Conservation (phyloP, 73 alveolate genomes). For the Halteria grandinella region DNA sequence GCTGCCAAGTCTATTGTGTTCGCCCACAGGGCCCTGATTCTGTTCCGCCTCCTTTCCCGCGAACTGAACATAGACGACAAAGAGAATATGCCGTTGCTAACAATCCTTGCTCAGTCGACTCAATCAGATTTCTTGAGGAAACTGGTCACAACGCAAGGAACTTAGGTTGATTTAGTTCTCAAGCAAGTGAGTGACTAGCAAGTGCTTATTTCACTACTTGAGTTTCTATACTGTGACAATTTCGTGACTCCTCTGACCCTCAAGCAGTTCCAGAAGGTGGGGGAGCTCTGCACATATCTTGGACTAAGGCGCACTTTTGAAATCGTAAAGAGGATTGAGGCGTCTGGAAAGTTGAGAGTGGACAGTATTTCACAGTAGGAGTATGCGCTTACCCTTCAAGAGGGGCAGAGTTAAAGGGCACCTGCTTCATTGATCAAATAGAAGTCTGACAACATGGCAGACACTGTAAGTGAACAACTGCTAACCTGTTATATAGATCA, state of each 20-base stretch:
- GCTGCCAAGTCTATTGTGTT: neutral
- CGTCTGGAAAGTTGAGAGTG: too few species aligned
- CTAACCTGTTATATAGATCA: too few species aligned
- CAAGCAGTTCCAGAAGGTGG: neutral
- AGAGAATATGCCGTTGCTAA: neutral
- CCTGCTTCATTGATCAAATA: too few species aligned
- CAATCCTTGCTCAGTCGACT: neutral
- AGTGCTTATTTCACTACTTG: neutral
- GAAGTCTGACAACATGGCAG: too few species aligned
- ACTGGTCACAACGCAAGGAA: slow-evolving; percentile 1
- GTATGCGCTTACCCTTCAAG: too few species aligned
- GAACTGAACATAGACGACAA: neutral
- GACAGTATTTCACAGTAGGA: too few species aligned
- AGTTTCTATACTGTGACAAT: slow-evolving; percentile 32
- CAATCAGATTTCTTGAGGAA: neutral
- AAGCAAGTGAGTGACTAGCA: too few species aligned
- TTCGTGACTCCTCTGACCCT: neutral
- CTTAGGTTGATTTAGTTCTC: too few species aligned
- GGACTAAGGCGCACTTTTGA: too few species aligned
- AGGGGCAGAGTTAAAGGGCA: too few species aligned
- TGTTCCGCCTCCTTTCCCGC: slow-evolving; percentile 9
- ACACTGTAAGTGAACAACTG: too few species aligned
- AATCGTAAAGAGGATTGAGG: too few species aligned
- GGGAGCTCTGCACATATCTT: neutral
- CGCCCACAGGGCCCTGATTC: slow-evolving; percentile 46